A percentile compares a stretch with the other conserved stretches of the same genome.
These are phyloP conservation scores for Melampsora americana DNA, from an alignment of 1,284 basidiomycete genomes.

Conservation along the genomic window DNA sequence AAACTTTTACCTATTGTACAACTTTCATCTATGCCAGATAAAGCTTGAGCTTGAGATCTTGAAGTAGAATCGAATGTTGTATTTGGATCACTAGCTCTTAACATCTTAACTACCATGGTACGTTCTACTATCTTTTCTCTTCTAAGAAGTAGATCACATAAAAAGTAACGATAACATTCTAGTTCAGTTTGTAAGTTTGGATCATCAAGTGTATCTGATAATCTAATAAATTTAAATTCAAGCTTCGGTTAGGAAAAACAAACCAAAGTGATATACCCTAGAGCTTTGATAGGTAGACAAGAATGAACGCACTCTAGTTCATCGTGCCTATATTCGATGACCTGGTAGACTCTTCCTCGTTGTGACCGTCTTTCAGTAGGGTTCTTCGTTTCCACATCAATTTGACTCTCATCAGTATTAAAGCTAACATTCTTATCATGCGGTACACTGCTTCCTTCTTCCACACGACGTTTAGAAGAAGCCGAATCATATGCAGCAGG, in stretches of 20 bases:
- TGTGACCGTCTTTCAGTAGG: neutral
- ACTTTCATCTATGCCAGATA: constrained; percentile 28
- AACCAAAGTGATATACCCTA: too few species aligned
- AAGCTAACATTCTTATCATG: constrained; percentile 1
- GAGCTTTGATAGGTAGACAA: neutral
- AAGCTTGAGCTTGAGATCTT: constrained; percentile 2
- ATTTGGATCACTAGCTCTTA: constrained; percentile 12
- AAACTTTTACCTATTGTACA: constrained; percentile 7
- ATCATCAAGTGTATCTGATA: constrained; percentile 18
- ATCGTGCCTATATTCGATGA: neutral
- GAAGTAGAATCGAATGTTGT: neutral
- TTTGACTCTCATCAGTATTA: neutral
- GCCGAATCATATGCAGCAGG: constrained; percentile 2
- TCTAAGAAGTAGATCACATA: constrained; percentile 32
- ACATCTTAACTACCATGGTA: constrained; percentile 24
- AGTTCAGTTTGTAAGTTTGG: constrained; percentile 14
- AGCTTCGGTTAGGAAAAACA: too few species aligned
- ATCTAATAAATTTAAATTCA: neutral
- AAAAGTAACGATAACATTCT: constrained; percentile 32
- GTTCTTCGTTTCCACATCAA: neutral
- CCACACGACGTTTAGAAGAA: neutral
- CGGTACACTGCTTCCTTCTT: neutral
- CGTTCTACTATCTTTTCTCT: constrained; percentile 23
- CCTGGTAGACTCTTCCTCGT: neutral
- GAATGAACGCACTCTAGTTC: neutral